These are phyloP conservation scores for Acacia melanoxylon DNA, from an alignment of 306 rosid genomes.

Conservation along the genomic window DNA sequence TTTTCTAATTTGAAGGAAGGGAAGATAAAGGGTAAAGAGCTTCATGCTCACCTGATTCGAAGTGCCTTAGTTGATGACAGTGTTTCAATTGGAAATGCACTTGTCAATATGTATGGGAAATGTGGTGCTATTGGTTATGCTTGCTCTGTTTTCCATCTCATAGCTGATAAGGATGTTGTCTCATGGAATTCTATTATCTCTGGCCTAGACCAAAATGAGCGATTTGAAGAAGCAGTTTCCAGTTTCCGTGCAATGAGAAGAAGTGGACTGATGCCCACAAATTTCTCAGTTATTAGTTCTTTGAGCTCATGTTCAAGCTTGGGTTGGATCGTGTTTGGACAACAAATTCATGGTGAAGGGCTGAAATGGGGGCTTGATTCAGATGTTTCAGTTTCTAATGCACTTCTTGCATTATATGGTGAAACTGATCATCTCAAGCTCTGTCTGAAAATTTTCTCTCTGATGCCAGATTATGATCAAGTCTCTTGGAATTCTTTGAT, in stretches of 20 bases:
- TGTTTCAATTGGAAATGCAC: constrained; percentile 71
- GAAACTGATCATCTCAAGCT: constrained; percentile 58
- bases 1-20: constrained; percentile 62
- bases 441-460: constrained; percentile 64
- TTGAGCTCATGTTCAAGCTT: constrained; percentile 87
- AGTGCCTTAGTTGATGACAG: constrained; percentile 40
- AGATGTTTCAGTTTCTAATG: constrained; percentile 89
- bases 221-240: constrained; percentile 64
- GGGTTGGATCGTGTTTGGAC: constrained; percentile 72
- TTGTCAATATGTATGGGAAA: constrained; percentile 80
- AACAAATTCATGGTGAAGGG: constrained; percentile 71
- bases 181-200: constrained; percentile 89
- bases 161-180: constrained; percentile 62
- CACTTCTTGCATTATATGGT: constrained; percentile 75
- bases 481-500: constrained; percentile 90
- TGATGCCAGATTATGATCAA: constrained; percentile 74
- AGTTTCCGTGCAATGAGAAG: constrained; percentile 65
- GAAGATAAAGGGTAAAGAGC: constrained; percentile 69
- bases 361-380: constrained; percentile 81
- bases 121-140: constrained; percentile 66
- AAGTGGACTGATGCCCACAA: constrained; percentile 67
- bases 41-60: constrained; percentile 63
- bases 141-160: constrained; percentile 54
- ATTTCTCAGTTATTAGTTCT: constrained; percentile 80
- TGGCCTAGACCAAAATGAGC: constrained; percentile 78